Conservation (phyloP, 208 protist genomes). For the Crithidia bombi region DNA sequence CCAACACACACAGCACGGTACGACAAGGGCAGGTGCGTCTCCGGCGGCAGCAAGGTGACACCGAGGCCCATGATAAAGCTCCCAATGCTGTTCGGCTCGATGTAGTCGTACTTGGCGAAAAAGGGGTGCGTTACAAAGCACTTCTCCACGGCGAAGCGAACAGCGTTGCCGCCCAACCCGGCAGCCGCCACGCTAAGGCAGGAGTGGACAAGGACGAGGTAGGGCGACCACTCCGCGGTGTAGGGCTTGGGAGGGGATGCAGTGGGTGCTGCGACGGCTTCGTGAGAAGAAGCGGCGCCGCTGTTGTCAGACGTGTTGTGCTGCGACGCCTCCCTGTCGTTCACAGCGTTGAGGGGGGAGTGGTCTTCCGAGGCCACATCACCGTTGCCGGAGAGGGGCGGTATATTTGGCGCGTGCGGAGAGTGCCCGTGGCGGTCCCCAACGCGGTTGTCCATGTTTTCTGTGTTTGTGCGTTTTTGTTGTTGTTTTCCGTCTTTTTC, state of each 20-base stretch:
- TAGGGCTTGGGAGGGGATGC: constrained; percentile 1
- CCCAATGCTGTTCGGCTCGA: constrained; percentile 51
- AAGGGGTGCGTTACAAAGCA: constrained; percentile 27
- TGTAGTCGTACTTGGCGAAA: constrained; percentile 48
- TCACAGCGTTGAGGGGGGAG: background rate
- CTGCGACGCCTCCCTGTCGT: background rate
- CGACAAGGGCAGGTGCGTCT: constrained; percentile 35
- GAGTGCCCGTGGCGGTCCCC: background rate
- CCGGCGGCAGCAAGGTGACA: constrained; percentile 23
- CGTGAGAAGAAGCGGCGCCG: background rate
- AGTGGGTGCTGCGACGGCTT: no score
- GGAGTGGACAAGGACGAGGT: constrained; percentile 28
- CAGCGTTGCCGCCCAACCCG: constrained; percentile 58
- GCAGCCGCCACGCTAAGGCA: constrained; percentile 45
- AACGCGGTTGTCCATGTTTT: no score
- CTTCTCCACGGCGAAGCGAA: constrained; percentile 39
- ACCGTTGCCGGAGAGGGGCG: background rate
- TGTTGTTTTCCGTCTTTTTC: background rate
- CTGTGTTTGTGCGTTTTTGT: background rate
- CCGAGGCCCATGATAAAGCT: constrained; percentile 54
- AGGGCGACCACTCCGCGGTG: constrained; percentile 14
- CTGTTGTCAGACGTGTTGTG: background rate
- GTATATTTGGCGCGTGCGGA: background rate
- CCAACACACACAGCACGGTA: constrained; percentile 46
- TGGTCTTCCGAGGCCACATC: background rate